Base-by-base conservation (phyloP, 345 rosid genomes). In the Firmiana major region DNA sequence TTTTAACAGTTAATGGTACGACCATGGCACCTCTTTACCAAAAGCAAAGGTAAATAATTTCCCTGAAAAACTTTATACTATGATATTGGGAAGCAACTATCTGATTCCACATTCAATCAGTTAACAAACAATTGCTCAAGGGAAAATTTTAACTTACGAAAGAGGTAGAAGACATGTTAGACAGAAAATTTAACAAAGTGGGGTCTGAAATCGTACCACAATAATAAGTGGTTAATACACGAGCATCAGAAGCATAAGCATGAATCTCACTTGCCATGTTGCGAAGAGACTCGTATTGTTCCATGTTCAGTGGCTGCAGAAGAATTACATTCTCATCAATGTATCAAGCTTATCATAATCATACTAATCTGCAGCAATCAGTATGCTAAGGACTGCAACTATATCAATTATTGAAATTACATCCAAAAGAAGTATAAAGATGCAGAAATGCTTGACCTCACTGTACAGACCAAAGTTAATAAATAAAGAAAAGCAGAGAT, bases 191-290 rank as follows among this genome's bases (percentile, higher is more conserved):
- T 16, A 19, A 55, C 66, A 36, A 71, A 31, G 69, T 71, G 45
- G 59, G 74, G 69, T 67, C 28, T 43, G 26, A 74, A 75, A 63
- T 59, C 89, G 64, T 81, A 92, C 98, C 99, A 79, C 92, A 92
- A 80, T 95, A 95, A 79, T 95, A 95, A 21, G 97, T 92, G 71
- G 98, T 95, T 83, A 93, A 86, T 71, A 95, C 87, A 76, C 99
- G 98, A 60, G 99, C 98, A 85, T 95, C 99, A 2, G 97, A 94
- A 57, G 99, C 98, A 77, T 92, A 90, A 22, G 92, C 87, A 79
- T 90, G 92, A 84, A 95, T 87, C 82, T 90, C 92, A 82, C 92
- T 86, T 26, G 99, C 99, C 93, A 93, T 86, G 75, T 76, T 89
- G 83, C 97, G 89, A 64, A 95, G 81, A 67, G 88, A 88, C 63